phyloP scores from a whole-genome alignment of 208 protist genomes.

The Acanthamoeba divionensis region DNA sequence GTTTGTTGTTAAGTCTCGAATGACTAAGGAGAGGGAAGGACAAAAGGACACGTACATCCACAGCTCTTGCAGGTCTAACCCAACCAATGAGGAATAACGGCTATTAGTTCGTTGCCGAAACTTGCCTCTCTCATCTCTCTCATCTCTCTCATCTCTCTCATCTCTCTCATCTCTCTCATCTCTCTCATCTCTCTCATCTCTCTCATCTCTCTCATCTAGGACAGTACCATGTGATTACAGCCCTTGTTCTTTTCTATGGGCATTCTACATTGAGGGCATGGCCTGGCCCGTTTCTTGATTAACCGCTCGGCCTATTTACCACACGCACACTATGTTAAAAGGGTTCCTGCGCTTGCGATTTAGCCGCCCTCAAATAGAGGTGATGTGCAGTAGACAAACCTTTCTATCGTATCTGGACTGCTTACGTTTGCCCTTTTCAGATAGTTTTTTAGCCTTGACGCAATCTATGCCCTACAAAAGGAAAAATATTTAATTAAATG shows the following conservation, averaged over 20 bases:
- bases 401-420: not conserved
- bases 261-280: conserved; percentile 23
- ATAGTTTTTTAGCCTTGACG: not conserved
- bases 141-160: too few relatives aligned
- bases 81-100: too few relatives aligned
- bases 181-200: too few relatives aligned
- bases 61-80: conserved; percentile 29
- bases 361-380: not conserved
- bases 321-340: not conserved
- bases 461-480: not conserved
- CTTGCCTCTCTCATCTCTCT: too few relatives aligned
- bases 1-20: too few relatives aligned
- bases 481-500: too few relatives aligned
- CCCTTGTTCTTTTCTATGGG: conserved; percentile 47
- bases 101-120: too few relatives aligned
- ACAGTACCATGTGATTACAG: not conserved
- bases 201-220: not conserved
- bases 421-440: conserved; percentile 3
- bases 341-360: too few relatives aligned
- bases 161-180: too few relatives aligned
- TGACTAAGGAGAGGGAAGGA: too few relatives aligned
- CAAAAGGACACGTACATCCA: not conserved
- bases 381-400: not conserved
- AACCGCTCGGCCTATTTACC: not conserved
- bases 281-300: not conserved